A percentile compares a stretch with the other conserved stretches of the same genome.
Conservation (phyloP, 371 early-diverging fungal genomes). For the Coelomomyces lativittatus region DNA sequence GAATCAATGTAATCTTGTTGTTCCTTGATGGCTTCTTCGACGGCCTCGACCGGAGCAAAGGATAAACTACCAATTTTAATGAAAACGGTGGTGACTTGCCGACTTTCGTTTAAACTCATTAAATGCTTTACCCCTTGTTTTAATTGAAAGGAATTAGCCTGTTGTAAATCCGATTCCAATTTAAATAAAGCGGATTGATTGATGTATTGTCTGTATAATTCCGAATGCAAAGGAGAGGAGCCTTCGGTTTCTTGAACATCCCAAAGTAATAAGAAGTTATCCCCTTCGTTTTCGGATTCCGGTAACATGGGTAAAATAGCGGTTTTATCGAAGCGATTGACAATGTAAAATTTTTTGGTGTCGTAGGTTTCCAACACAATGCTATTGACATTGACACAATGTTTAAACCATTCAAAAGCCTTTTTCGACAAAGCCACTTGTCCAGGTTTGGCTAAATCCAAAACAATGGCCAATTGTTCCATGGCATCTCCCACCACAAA, state of each 20-base stretch:
- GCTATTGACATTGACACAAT: not conserved
- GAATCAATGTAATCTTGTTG: not conserved
- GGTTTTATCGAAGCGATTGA: conserved; percentile 1
- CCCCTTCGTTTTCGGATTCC: not conserved
- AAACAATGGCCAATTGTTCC: conserved; percentile 16
- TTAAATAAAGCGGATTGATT: conserved; percentile 23
- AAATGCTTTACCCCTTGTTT: conserved; percentile 11
- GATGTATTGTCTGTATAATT: conserved; percentile 15
- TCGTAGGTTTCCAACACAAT: conserved; percentile 1
- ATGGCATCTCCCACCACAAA: conserved; percentile 33
- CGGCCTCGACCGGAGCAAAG: not conserved
- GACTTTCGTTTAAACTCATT: conserved; percentile 14
- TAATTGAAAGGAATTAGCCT: conserved; percentile 13
- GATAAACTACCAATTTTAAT: conserved; percentile 11
- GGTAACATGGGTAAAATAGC: not conserved
- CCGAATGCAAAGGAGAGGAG: conserved; percentile 1
- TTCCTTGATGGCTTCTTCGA: conserved; percentile 2
- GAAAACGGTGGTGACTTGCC: conserved; percentile 32
- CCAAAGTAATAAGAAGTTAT: conserved; percentile 8
- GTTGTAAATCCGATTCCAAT: conserved; percentile 22
- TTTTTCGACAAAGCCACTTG: conserved; percentile 2
- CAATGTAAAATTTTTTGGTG: conserved; percentile 3
- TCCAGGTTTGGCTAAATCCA: conserved; percentile 25
- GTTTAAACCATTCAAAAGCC: conserved; percentile 10
- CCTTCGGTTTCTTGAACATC: conserved; percentile 8